A percentile compares a stretch with the other conserved stretches of the same genome.
Evolutionary conservation across 768 basidiomycete species (phyloP).

Genomic region (Pulveroboletus sp.): DNA sequence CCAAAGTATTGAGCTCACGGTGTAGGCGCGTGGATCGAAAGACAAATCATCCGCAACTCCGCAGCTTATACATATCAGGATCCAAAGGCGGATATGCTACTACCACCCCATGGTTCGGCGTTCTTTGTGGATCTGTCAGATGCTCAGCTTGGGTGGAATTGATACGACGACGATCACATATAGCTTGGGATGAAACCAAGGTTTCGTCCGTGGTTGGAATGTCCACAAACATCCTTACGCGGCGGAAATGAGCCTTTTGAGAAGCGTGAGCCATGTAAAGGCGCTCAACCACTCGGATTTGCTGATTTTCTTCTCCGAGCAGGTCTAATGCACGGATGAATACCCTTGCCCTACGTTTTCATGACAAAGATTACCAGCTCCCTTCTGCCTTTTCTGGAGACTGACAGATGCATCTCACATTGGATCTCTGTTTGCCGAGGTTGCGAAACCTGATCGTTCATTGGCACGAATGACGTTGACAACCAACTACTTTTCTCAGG

Average conservation of each 20-base stretch:
- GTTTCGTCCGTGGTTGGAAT: constrained; percentile 13
- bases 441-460: background rate
- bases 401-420: background rate
- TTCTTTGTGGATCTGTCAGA: background rate
- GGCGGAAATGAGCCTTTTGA: constrained; percentile 8
- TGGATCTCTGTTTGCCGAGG: background rate
- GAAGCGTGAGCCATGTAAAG: constrained; percentile 4
- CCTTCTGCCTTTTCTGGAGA: background rate
- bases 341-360: background rate
- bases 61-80: background rate
- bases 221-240: constrained; percentile 1
- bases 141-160: background rate
- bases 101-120: background rate
- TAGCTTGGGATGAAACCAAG: constrained; percentile 14
- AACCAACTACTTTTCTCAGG: constrained; percentile 4
- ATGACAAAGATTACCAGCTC: background rate
- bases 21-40: constrained; percentile 3
- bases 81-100: background rate
- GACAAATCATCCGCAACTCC: background rate
- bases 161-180: background rate
- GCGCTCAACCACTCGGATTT: background rate
- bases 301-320: background rate
- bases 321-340: background rate
- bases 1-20: background rate
- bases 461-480: background rate